Evolutionary conservation across 2,329 filamentous ascomycete species (phyloP).

Genomic region (Sporothrix curviconia): DNA sequence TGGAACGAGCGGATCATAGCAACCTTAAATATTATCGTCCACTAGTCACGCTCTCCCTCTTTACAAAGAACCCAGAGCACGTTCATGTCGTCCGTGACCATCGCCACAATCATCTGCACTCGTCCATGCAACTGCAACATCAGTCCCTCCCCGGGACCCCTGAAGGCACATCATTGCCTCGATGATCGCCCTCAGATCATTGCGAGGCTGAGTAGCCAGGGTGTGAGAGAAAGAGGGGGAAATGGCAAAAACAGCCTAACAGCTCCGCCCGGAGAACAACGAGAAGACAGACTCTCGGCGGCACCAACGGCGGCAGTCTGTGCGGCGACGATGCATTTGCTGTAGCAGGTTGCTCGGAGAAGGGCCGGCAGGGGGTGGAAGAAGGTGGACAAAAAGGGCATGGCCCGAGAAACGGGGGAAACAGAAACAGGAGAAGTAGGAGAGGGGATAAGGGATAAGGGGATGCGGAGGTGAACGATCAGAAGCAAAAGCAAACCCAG

Average conservation of each 20-base stretch:
- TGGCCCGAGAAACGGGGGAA: neutral
- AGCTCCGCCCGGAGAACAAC: neutral
- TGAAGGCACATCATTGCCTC: constrained; percentile 1
- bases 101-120: constrained; percentile 10
- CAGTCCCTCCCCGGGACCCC: neutral
- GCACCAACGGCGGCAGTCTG: constrained; percentile 8
- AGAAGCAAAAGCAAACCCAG: neutral
- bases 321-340: constrained; percentile 10
- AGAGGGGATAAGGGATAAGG: neutral
- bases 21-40: constrained; percentile 2
- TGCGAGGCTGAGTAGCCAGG: constrained; percentile 3
- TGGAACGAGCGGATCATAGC: constrained; percentile 7
- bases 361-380: neutral
- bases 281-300: neutral
- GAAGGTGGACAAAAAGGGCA: neutral
- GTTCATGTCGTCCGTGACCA: neutral
- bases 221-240: neutral
- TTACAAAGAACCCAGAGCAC: neutral
- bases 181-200: constrained; percentile 9
- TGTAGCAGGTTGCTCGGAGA: constrained; percentile 5
- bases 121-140: neutral
- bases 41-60: too few species aligned
- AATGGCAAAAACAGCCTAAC: neutral
- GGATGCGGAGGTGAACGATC: neutral
- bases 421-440: constrained; percentile 10